Evolutionary conservation across 805 yeast genomes (phyloP).

Genomic region (Candida montana): DNA sequence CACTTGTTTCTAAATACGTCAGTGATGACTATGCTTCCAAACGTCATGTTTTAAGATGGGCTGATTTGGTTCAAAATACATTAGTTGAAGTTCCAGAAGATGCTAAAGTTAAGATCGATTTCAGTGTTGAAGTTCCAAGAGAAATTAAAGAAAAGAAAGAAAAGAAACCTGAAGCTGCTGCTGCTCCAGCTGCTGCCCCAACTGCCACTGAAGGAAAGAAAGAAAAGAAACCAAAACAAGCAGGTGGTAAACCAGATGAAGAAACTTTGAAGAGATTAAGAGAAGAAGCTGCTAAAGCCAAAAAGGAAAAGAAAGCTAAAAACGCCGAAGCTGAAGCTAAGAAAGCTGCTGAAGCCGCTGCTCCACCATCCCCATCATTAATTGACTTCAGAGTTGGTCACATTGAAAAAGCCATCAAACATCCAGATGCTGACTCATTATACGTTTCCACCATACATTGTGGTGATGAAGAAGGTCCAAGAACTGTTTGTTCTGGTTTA

Average conservation of each 20-base stretch:
- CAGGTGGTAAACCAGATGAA: conserved; percentile 43
- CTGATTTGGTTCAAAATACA: conserved; percentile 75
- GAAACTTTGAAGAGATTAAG: conserved; percentile 40
- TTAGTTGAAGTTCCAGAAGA: conserved; percentile 48
- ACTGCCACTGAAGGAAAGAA: conserved; percentile 29
- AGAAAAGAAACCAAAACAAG: conserved; percentile 35
- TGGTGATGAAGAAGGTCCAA: conserved; percentile 96
- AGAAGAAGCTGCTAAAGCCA: conserved; percentile 56
- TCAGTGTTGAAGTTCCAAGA: conserved; percentile 62
- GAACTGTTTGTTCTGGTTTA: conserved; percentile 97
- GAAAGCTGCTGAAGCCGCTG: conserved; percentile 55
- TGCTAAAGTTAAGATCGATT: conserved; percentile 52
- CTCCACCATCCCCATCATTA: conserved; percentile 73
- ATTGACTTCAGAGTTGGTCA: conserved; percentile 94
- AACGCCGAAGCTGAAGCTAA: conserved; percentile 33
- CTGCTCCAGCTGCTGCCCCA: conserved; percentile 18
- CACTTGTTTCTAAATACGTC: conserved; percentile 52
- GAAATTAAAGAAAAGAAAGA: conserved; percentile 58
- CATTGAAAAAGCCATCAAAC: conserved; percentile 93
- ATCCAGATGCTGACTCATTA: conserved; percentile 95
- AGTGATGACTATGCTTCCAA: conserved; percentile 48
- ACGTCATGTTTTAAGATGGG: conserved; percentile 93
- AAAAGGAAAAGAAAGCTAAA: conserved; percentile 58
- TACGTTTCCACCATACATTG: conserved; percentile 94
- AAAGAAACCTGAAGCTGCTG: conserved; percentile 34